phyloP scores from a whole-genome alignment of 164 flowering plant genomes.

The Vitis cinerea region DNA sequence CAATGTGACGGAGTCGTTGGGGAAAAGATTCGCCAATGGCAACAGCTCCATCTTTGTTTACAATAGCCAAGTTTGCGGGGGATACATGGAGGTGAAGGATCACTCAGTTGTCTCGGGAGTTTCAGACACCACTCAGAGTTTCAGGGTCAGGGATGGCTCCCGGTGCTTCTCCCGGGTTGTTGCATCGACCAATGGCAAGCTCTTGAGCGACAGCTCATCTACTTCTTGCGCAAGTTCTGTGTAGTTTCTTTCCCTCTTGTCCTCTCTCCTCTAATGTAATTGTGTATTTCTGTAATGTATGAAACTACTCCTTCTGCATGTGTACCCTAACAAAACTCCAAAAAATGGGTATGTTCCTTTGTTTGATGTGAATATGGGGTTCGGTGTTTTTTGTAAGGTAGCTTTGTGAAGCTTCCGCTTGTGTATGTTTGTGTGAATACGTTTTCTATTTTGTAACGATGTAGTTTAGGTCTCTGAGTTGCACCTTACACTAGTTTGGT shows the following conservation, averaged over 20 bases:
- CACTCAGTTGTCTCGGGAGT: conserved; percentile 60
- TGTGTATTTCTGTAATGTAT: too few relatives aligned
- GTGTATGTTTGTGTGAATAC: too few relatives aligned
- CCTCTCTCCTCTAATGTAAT: too few relatives aligned
- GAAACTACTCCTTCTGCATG: too few relatives aligned
- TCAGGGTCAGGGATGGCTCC: conserved; percentile 28
- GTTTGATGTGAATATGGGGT: too few relatives aligned
- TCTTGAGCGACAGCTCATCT: conserved; percentile 33
- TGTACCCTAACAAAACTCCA: too few relatives aligned
- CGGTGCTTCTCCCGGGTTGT: conserved; percentile 45
- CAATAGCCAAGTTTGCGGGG: conserved; percentile 51
- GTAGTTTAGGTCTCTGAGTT: too few relatives aligned
- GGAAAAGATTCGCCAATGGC: conserved; percentile 26
- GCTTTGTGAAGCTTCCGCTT: too few relatives aligned
- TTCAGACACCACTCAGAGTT: conserved; percentile 50
- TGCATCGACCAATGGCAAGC: conserved; percentile 36
- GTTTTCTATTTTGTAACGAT: too few relatives aligned
- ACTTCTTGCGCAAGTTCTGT: conserved; percentile 21
- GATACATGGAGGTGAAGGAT: conserved; percentile 77
- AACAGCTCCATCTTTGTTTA: conserved; percentile 7
- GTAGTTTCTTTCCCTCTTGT: not conserved
- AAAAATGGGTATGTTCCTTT: too few relatives aligned
- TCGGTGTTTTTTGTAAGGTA: too few relatives aligned
- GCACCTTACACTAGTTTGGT: too few relatives aligned
- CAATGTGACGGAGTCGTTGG: conserved; percentile 37